A percentile compares a stretch with the other conserved stretches of the same genome.
These are phyloP conservation scores for Millerozyma miso DNA, from an alignment of 805 yeast genomes.

Conservation along the genomic window DNA sequence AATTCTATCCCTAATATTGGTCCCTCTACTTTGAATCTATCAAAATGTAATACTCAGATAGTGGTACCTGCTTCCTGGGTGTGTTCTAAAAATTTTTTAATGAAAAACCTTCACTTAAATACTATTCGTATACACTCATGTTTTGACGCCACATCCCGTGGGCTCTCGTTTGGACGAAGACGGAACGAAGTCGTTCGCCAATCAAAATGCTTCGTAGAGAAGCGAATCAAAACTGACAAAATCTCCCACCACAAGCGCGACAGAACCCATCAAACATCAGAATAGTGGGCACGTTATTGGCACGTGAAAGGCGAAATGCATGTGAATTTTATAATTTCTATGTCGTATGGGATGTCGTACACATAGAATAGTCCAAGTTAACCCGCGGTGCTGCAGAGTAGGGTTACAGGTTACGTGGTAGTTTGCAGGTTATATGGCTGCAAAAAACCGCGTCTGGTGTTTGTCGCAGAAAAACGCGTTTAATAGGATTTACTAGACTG, in stretches of 20 bases:
- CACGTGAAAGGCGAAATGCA: no score
- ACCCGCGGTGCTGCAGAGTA: no score
- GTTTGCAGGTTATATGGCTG: no score
- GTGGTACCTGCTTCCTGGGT: background rate
- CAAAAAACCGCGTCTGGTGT: no score
- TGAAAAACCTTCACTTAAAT: background rate
- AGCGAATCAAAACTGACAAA: background rate
- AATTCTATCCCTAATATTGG: background rate
- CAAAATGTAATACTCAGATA: background rate
- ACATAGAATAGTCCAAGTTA: no score
- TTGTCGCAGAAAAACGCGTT: no score
- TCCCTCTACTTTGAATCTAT: background rate
- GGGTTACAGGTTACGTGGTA: no score
- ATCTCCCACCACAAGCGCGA: background rate
- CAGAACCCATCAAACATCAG: background rate
- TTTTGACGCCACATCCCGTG: constrained; percentile 1
- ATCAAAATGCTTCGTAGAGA: background rate
- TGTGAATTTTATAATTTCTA: no score
- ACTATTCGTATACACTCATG: background rate
- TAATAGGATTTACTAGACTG: no score
- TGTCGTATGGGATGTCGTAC: no score
- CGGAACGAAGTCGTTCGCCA: background rate
- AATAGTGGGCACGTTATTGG: no score
- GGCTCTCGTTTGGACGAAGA: background rate
- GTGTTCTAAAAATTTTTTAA: no score